Evolutionary conservation across 176 grass and related monocot species (phyloP).

Genomic region (Tuctoria greenei): DNA sequence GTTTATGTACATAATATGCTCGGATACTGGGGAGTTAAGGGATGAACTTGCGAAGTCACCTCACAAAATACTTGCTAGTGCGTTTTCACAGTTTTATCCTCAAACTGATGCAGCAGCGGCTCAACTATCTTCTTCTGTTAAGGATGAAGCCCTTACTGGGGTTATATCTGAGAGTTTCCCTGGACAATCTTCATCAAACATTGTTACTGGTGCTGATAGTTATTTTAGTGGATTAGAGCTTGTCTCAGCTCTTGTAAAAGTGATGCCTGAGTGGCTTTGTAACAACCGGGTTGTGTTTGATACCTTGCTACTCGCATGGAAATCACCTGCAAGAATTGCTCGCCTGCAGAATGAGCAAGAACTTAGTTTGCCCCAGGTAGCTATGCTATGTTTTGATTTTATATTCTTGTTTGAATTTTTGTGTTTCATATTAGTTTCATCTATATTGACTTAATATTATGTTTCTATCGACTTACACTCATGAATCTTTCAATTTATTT

Average conservation of each 20-base stretch:
- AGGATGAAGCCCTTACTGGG: conserved; percentile 72
- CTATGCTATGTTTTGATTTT: conserved; percentile 12
- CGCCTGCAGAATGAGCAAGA: conserved; percentile 90
- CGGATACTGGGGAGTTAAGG: conserved; percentile 78
- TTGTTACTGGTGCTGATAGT: conserved; percentile 61
- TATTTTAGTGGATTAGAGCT: conserved; percentile 96
- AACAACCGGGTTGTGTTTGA: conserved; percentile 86
- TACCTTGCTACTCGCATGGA: conserved; percentile 85
- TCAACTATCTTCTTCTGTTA: conserved; percentile 62
- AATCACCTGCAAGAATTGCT: conserved; percentile 84
- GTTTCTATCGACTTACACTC: background rate
- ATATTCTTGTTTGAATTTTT: background rate
- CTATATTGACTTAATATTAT: background rate
- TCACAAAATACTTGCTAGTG: conserved; percentile 92
- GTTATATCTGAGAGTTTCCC: conserved; percentile 60
- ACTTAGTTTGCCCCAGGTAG: conserved; percentile 85
- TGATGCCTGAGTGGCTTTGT: conserved; percentile 93
- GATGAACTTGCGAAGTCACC: conserved; percentile 92
- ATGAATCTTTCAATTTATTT: background rate
- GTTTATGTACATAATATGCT: conserved; percentile 99
- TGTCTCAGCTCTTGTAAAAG: conserved; percentile 83
- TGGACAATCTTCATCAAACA: conserved; percentile 51
- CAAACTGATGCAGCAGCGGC: conserved; percentile 51
- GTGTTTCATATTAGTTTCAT: background rate
- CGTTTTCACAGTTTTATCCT: conserved; percentile 73